Conservation (phyloP, 78 protist species). For the Speleostelium caveatum region DNA sequence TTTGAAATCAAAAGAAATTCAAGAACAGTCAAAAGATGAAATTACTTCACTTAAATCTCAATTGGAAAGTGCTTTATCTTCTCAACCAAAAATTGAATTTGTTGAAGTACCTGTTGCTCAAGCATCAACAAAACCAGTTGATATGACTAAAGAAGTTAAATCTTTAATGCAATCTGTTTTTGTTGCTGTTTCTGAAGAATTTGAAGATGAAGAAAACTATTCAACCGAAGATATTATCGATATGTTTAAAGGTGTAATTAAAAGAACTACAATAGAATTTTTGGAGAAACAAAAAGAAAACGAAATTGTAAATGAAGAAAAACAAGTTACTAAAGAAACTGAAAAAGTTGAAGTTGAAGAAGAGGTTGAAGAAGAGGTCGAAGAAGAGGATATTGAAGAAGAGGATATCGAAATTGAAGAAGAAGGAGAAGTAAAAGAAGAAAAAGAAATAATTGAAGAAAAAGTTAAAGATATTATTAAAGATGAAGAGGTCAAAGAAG, state of each 20-base stretch:
- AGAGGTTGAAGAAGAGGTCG: constrained; percentile 7
- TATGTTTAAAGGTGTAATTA: constrained; percentile 65
- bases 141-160: constrained; percentile 52
- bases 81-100: too few relatives aligned
- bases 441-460: background rate
- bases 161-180: constrained; percentile 61
- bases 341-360: constrained; percentile 37
- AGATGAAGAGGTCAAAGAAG: background rate
- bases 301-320: constrained; percentile 15
- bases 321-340: constrained; percentile 24
- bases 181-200: constrained; percentile 47
- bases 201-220: constrained; percentile 58
- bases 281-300: constrained; percentile 22
- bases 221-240: constrained; percentile 47
- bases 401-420: background rate
- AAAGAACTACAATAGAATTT: constrained; percentile 42
- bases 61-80: background rate
- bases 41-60: background rate
- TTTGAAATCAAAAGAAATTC: background rate
- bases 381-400: background rate
- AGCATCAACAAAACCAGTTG: constrained; percentile 14
- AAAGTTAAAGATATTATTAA: background rate
- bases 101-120: constrained; percentile 3
- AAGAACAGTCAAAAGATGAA: background rate
- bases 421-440: background rate